Base-by-base conservation (phyloP, 2,329 filamentous ascomycete species). In the Diplodia sapinea region DNA sequence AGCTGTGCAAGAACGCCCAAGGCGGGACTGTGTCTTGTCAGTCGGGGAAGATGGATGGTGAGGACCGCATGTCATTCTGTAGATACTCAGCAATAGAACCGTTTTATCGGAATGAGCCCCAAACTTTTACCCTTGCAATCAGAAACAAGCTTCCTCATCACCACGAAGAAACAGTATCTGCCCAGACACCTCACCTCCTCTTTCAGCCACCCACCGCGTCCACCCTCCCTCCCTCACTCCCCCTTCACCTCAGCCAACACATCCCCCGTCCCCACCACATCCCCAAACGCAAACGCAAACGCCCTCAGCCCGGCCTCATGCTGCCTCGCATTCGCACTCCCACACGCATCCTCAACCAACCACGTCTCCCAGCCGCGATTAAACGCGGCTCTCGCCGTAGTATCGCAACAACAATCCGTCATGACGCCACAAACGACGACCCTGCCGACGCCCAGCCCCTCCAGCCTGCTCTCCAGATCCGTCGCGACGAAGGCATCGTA, bases 391-490 rank as follows among this genome's bases (percentile, higher is more conserved):
- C 78, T 65, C 4, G 73, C 79, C 57, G 79, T 79, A 3, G 79
- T 79, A 70, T 81, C 79, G 66, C 74, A 77, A 69, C 79, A 81
- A 66, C 78, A 80, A 71, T 81, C 78, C 55, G 79, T 81, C 78
- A 81, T 81, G 23, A 80, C 79, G 8, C 80, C 79, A 67, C 76
- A 78, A 4, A 80, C 74, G 11, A 82, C 72, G 13, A 80, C 72
- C 38, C 77, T 74, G 61, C 75, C 72, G 1, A 79, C 71, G 0
- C 65, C 70, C 6, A 70, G 67, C n/a, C 69, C 69, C 55, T 72
- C 68, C 63, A 81, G 66, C 23, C 73, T 49, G 29, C 68, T 40
- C 38, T 74, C 72, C 43, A 81, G 69, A 12, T 50, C 31, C 38
- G 36, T 38, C 54, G 73, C 72, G 61, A 81, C 69, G 70, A 82